Percentiles rank a stretch among this genome's conserved stretches.
Conservation (phyloP, 768 basidiomycete species). For the Daedaleopsis nitida region DNA sequence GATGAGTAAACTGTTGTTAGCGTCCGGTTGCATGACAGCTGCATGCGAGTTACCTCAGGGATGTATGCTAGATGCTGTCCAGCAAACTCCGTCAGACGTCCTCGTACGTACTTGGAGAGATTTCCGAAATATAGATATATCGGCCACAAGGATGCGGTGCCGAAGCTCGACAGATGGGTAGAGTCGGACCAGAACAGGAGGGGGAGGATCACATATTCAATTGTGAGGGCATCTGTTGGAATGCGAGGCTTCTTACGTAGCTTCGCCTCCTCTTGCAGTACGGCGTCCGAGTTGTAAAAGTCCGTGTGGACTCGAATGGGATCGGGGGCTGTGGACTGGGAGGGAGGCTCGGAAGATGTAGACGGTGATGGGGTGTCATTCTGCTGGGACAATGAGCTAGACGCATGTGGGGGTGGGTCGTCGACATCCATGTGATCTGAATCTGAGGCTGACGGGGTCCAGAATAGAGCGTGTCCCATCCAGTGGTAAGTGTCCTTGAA, state of each 20-base stretch:
- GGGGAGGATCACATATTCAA: slow-evolving; percentile 13
- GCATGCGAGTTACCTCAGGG: slow-evolving; percentile 32
- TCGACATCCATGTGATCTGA: neutral
- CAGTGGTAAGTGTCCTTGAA: neutral
- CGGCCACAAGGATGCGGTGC: slow-evolving; percentile 38
- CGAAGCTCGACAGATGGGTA: slow-evolving; percentile 31
- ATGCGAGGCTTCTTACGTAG: slow-evolving; percentile 10
- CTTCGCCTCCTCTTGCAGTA: slow-evolving; percentile 12
- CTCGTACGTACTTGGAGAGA: slow-evolving; percentile 41
- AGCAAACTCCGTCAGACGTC: slow-evolving; percentile 33
- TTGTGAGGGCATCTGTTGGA: neutral
- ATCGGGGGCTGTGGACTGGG: neutral
- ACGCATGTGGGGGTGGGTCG: no score
- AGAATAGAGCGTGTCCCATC: neutral
- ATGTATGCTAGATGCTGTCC: slow-evolving; percentile 47
- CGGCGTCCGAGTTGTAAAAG: slow-evolving; percentile 16
- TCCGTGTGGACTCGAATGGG: slow-evolving; percentile 20
- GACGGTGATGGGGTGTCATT: neutral
- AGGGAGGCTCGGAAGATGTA: neutral
- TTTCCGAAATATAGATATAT: slow-evolving; percentile 43
- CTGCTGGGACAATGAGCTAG: neutral
- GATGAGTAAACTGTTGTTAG: neutral
- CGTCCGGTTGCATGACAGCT: neutral
- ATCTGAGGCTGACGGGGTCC: neutral
- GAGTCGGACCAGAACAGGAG: slow-evolving; percentile 30